These are phyloP conservation scores for Penicillium desertorum DNA, from an alignment of 495 filamentous ascomycete species.

Conservation along the genomic window DNA sequence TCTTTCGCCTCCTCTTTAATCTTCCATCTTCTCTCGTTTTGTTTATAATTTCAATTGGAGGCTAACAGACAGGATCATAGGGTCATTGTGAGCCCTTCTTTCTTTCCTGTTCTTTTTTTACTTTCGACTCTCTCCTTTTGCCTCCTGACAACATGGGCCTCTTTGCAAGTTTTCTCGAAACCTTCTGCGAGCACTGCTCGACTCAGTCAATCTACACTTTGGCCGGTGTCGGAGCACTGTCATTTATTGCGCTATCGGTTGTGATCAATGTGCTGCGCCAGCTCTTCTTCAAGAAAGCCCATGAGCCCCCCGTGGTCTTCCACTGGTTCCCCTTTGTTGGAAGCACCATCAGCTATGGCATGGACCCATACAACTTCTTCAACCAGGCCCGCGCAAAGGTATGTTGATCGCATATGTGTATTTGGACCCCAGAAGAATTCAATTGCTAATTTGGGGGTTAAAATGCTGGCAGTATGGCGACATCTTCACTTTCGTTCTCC, in stretches of 20 bases:
- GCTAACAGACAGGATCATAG: background rate
- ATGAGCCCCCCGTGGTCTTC: conserved; percentile 63
- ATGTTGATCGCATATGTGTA: conserved; percentile 4
- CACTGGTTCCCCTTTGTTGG: conserved; percentile 64
- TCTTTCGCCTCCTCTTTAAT: conserved; percentile 9
- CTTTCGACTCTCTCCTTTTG: conserved; percentile 2
- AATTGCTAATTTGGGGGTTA: conserved; percentile 16
- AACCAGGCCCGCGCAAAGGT: conserved; percentile 55
- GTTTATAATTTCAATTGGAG: conserved; percentile 1
- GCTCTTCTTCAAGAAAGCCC: conserved; percentile 64
- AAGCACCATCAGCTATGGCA: conserved; percentile 63
- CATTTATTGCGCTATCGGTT: conserved; percentile 37
- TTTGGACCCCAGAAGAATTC: background rate
- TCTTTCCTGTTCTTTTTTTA: conserved; percentile 6
- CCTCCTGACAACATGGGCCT: conserved; percentile 36
- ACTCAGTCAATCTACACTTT: conserved; percentile 36
- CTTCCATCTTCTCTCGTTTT: conserved; percentile 15
- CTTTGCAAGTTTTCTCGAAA: conserved; percentile 37
- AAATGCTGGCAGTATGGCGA: conserved; percentile 54
- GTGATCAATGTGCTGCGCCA: conserved; percentile 67
- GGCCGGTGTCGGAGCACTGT: conserved; percentile 27
- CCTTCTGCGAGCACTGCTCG: conserved; percentile 44
- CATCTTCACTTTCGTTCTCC: conserved; percentile 63
- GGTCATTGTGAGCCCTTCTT: conserved; percentile 1
- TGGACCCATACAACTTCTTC: conserved; percentile 64